phyloP scores from a whole-genome alignment of 345 rosid species.

The Murraya paniculata region DNA sequence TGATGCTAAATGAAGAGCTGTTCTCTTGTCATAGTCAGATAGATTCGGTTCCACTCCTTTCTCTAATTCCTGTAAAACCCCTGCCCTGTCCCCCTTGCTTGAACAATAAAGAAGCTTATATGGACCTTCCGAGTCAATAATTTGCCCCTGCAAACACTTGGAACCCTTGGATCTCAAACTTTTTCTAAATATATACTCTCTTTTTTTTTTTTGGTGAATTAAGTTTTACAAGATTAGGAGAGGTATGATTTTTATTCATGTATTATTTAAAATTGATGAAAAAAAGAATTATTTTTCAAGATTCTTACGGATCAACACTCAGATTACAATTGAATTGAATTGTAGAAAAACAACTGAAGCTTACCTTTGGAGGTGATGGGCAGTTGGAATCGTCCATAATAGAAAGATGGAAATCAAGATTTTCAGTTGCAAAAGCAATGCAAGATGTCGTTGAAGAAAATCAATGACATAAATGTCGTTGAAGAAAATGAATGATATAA shows the following conservation, averaged over 20 bases:
- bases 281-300: not conserved
- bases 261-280: not conserved
- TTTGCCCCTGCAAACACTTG: conserved; percentile 24
- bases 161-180: no score
- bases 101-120: conserved; percentile 53
- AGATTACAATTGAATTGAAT: not conserved
- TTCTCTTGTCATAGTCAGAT: conserved; percentile 59
- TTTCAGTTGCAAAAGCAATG: not conserved
- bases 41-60: conserved; percentile 48
- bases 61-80: conserved; percentile 52
- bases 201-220: not conserved
- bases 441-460: conserved; percentile 2
- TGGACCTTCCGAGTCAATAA: conserved; percentile 40
- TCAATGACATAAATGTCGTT: not conserved
- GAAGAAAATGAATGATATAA: conserved; percentile 1
- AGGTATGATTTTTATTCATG: not conserved
- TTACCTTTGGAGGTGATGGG: conserved; percentile 24
- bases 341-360: not conserved
- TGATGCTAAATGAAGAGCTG: conserved; percentile 68
- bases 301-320: not conserved
- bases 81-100: conserved; percentile 44
- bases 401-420: not conserved
- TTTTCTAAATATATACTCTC: not conserved
- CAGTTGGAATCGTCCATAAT: conserved; percentile 29
- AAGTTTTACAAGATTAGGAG: no score